Evolutionary conservation across 2,329 filamentous ascomycete genomes (phyloP), one percentile per base, ranked within the genome.

Genomic region (Phialophora expanda): DNA sequence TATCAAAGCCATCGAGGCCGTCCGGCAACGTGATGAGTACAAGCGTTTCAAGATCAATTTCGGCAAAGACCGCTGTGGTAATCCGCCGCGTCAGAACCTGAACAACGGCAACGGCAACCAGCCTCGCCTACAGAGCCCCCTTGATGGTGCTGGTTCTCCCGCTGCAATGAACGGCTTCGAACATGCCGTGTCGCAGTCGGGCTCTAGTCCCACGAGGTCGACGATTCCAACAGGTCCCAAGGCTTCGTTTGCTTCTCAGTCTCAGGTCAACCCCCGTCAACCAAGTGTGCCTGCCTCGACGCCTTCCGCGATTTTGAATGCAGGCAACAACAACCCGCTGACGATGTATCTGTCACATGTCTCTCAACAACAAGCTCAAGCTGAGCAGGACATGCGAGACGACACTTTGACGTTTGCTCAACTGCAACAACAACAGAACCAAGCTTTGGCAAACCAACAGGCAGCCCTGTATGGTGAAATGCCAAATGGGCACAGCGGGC

Each of bases 11-110:
- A 99, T 99, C 71, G 95, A 99, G 80, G 95, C 93, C 24, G 89
- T 99, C 70, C 89, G 95, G 65, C 91, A 93, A 75, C 93, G 93
- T 76, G 95, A 98, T 51, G 95, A 99, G 75, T 99, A 99, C 85
- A 92, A 89, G 80, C 89, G 95, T 74, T 99, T 99, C 88, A 99
- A 99, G 86, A 94, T 99, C 78, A 99, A 99, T 83, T 99, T 99
- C 77, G 95, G 95, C 79, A 99, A 99, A 83, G 95, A 99, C 77
- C 89, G 95, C 64, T 99, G 95, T 75, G 95, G 95, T 72, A 99
- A 99, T 81, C 90, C 95, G 60, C 95, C 95, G 53, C 89, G 95
- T 67, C 95, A 98, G 81, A 86, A 91, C 71, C 87, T 89, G 77
- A 86, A 84, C 70, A 81, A 82, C 68, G 78, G 82, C 59, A 82